Percentiles rank a stretch among this genome's conserved stretches.
Conservation (phyloP, 2,329 filamentous ascomycete genomes). For the Scedosporium boydii region DNA sequence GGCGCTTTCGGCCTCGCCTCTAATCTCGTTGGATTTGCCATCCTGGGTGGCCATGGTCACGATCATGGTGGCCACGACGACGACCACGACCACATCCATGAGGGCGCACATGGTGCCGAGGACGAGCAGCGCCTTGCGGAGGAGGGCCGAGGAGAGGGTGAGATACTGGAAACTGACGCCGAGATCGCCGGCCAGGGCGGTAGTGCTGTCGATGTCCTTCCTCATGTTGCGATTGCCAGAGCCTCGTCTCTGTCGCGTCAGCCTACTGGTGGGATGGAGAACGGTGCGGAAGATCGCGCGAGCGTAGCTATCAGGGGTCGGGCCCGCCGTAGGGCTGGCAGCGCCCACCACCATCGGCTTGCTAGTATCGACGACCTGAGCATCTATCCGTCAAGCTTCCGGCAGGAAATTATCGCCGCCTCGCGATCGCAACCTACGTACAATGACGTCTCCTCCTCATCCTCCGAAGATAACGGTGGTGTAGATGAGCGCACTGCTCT, state of each 20-base stretch:
- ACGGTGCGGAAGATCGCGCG: background rate
- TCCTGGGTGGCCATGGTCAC: constrained; percentile 91
- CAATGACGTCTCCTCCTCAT: background rate
- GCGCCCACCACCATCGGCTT: constrained; percentile 45
- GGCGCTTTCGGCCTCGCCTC: constrained; percentile 78
- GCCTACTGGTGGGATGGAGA: constrained; percentile 13
- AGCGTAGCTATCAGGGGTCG: constrained; percentile 24
- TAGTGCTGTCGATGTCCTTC: constrained; percentile 51
- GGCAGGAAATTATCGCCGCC: constrained; percentile 87
- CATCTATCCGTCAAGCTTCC: constrained; percentile 81
- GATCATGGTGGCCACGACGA: constrained; percentile 55
- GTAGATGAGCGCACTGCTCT: constrained; percentile 36
- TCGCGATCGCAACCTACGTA: constrained; percentile 18
- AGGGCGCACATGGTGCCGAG: constrained; percentile 20
- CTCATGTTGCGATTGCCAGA: constrained; percentile 50
- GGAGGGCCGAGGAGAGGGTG: constrained; percentile 39
- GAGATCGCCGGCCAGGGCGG: constrained; percentile 46
- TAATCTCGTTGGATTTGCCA: constrained; percentile 78
- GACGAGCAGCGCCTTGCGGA: constrained; percentile 32
- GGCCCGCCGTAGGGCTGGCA: constrained; percentile 34
- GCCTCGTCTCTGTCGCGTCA: constrained; percentile 10
- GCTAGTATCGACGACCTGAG: constrained; percentile 64
- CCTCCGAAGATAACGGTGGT: constrained; percentile 39
- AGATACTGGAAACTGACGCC: constrained; percentile 27
- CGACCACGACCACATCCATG: constrained; percentile 26